phyloP scores from a whole-genome alignment of 1,284 basidiomycete genomes.

The Ceratobasidium sp. region DNA sequence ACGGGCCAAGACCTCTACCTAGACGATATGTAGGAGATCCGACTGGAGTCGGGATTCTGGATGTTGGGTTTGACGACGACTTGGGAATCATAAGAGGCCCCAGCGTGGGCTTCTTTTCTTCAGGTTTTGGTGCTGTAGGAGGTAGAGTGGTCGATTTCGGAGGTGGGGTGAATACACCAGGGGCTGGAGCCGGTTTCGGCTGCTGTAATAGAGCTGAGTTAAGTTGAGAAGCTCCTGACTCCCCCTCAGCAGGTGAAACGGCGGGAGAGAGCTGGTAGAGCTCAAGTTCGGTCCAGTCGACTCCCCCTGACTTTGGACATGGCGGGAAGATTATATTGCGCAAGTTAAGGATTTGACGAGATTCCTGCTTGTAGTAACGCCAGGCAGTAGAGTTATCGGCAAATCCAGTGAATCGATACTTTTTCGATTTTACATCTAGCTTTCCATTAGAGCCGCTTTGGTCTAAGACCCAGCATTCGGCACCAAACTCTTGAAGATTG shows the following conservation, averaged over 20 bases:
- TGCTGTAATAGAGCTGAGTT: no score
- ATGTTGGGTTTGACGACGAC: no score
- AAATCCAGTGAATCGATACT: not conserved
- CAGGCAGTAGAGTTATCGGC: not conserved
- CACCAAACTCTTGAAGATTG: not conserved
- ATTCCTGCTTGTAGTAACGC: not conserved
- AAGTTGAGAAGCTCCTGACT: not conserved
- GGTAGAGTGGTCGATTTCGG: not conserved
- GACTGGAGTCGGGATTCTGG: no score
- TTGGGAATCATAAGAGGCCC: no score
- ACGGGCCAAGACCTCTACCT: no score
- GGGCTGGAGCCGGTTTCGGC: not conserved
- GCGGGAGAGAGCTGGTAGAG: not conserved
- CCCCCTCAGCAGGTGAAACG: not conserved
- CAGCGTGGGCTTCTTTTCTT: no score
- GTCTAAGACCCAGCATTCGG: not conserved
- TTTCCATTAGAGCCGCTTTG: not conserved
- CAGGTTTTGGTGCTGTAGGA: not conserved
- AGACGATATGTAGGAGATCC: no score
- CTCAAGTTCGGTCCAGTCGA: not conserved
- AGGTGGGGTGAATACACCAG: not conserved
- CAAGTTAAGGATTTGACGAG: not conserved
- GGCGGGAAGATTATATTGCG: not conserved
- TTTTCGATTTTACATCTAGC: not conserved
- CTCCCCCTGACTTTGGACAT: not conserved